Evolutionary conservation across 352 stramenopile species (phyloP), one percentile per base, ranked within the genome.

Genomic region (Hyaloperonospora arabidopsidis): DNA sequence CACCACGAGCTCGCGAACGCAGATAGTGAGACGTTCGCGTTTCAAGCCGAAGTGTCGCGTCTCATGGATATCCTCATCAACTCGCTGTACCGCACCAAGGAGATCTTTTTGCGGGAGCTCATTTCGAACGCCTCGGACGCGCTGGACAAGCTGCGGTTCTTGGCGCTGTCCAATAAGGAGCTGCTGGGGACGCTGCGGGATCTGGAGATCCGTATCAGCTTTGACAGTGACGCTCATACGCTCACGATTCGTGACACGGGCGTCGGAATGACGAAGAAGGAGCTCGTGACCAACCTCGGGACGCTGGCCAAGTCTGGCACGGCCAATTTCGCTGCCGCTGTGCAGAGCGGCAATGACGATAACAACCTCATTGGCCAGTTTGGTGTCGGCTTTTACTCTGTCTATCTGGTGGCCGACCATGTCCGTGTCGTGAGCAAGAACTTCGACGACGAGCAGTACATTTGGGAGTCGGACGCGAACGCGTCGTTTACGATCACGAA

Each of bases 41-140:
- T 97, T 72, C 88, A 97, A 57, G 95, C 96, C 39, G 95, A 99
- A 65, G 97, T 99, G 18, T 97, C 95, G 54, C 92, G 96, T 5
- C 89, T 99, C 65, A 97, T 99, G 79, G 96, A 99, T 73, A 99
- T 99, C 69, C 96, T 99, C 60, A 98, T 99, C 70, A 98, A 99
- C 71, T 98, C 93, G 55, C 76, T 98, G 35, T 96, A 95, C 76
- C 91, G 93, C 66, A 98, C 97, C 65, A 98, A 97, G 71, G 95
- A 98, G 61, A 97, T 99, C 54, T 99, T 99, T 74, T 74, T 99
- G 25, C 87, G 97, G 43, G 97, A 99, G 68, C 73, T 99, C 19
- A 99, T 99, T 64, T 99, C 95, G 22, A 99, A 99, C 68, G 96
- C 95, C 13, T 98, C 93, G 18, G 97, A 99, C 68, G 96, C 96